Base-by-base conservation (phyloP, 768 basidiomycete species). In the Trametes maxima region DNA sequence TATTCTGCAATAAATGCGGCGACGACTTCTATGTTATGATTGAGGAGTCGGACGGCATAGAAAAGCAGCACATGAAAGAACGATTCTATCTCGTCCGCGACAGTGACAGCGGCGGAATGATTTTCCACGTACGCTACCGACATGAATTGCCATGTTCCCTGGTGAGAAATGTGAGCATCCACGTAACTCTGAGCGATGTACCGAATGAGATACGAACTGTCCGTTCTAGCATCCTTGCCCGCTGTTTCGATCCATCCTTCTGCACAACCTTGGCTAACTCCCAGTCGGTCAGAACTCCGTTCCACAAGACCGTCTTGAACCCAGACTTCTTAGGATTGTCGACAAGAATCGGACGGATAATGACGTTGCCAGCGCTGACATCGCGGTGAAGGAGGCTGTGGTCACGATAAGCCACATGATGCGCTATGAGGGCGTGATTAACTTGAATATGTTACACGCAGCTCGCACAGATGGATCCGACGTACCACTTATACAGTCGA, bases 61-160 rank as follows among this genome's bases (percentile, higher is more conserved):
- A 22, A 51, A 8, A 51, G 50, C 3, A 51, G 50, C 12, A 51
- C 50, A 19, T 51, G 50, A 8, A 51, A 37, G 14, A 51, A 51
- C n/a, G 50, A 51, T 39, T 51, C 50, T 7, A 51, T 35, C 35
- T 51, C 50, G n/a, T 51, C 50, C 2, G 50, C 50, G 8, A 51
- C 50, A 21, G 35, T n/a, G 7, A 51, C 36, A 3, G 35, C 36
- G 14, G 35, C 19, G 16, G 17, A 11, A 19, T 39, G n/a, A 12
- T 36, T 17, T 7, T 37, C 35, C 12, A 51, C 50, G 11, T 36
- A 36, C 1, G n/a, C 25, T 2, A 53, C 43, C n/a, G 58, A 52
- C 50, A 59, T 52, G 49, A 50, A 59, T 35, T 52, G 47, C 47
- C 47, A 59, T 2, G 58, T 59, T 14, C 58, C 58, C 58, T 59